Percentiles rank a stretch among this genome's conserved stretches.
phyloP scores from a whole-genome alignment of 2,329 filamentous ascomycete genomes.

The Myotisia sp. region DNA sequence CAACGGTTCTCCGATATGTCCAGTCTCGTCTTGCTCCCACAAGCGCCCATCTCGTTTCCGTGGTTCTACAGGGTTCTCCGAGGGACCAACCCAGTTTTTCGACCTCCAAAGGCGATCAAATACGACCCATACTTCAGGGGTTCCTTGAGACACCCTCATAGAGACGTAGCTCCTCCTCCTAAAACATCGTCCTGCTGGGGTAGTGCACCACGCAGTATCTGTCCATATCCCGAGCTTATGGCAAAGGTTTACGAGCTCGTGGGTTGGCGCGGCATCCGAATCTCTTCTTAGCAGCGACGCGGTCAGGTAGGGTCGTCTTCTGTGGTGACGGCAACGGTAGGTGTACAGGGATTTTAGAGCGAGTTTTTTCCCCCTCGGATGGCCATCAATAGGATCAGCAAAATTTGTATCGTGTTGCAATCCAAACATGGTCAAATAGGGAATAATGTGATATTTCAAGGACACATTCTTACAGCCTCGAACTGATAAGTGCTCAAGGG shows the following conservation, averaged over 20 bases:
- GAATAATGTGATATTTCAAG: constrained; percentile 50
- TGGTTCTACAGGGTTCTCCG: constrained; percentile 19
- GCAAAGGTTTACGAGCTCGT: constrained; percentile 45
- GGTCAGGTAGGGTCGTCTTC: constrained; percentile 45
- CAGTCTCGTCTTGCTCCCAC: constrained; percentile 43
- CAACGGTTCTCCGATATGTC: constrained; percentile 41
- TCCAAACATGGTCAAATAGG: constrained; percentile 39
- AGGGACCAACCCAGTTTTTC: constrained; percentile 42
- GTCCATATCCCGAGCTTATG: constrained; percentile 47
- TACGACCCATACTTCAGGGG: constrained; percentile 47
- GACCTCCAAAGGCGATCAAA: constrained; percentile 47
- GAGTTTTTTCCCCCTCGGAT: constrained; percentile 26
- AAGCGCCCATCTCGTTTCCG: constrained; percentile 35
- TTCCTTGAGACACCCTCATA: constrained; percentile 40
- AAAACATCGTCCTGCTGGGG: constrained; percentile 42
- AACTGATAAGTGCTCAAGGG: constrained; percentile 45
- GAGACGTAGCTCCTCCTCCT: constrained; percentile 43
- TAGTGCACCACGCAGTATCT: constrained; percentile 48
- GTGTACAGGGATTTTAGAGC: constrained; percentile 47
- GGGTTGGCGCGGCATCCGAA: constrained; percentile 46
- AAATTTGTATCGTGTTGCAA: constrained; percentile 33
- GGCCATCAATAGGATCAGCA: constrained; percentile 24
- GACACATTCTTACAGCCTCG: constrained; percentile 51
- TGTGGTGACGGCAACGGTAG: constrained; percentile 49
- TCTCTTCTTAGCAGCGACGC: constrained; percentile 41